Evolutionary conservation across 2,329 filamentous ascomycete species (phyloP), one percentile per base, ranked within the genome.

Genomic region (Macrophomina phaseolina): DNA sequence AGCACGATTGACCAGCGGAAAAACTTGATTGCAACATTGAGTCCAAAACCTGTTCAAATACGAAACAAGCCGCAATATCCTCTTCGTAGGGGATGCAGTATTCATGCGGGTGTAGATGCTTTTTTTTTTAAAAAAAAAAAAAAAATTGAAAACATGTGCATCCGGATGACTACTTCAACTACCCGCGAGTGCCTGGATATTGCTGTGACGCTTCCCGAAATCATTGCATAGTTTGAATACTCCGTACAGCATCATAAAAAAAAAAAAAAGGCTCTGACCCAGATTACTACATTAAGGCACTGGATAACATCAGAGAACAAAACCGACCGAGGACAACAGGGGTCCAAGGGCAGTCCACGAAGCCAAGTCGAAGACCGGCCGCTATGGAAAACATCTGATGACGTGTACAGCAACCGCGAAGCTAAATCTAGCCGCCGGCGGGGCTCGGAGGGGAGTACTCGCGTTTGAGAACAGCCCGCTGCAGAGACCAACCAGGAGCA

Each of bases 401-500:
- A 40, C 14, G 5, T 9, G 23, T 58, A 30, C 55, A n/a, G 34
- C 30, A 18, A 11, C 30, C 5, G 14, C 23, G 30, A 48, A 16
- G 8, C 18, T 28, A 23, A 28, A 36, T 46, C 40, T 3, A 7
- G 28, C 49, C 40, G 40, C 46, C 23, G 14, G 28, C 7, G 51
- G n/a, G 30, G 51, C 30, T n/a, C 40, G 9, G 49, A 65, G 51
- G 52, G 51, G 40, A 56, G 49, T 55, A 16, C 51, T 55, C 51
- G 40, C 49, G 36, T 36, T 56, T 51, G 38, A 46, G 56, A 65
- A 55, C 62, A 14, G 16, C 40, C 51, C 52, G 62, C 62, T 65
- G 12, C 62, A 30, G 30, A 4, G 8, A 8, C 38, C 30, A 40
- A 5, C 34, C 8, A 14, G 61, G 61, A 28, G 48, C 45, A 53